Percentiles rank a stretch among this genome's conserved stretches.
Evolutionary conservation across 129 eudicot species (phyloP).

Genomic region (Arctium minus): DNA sequence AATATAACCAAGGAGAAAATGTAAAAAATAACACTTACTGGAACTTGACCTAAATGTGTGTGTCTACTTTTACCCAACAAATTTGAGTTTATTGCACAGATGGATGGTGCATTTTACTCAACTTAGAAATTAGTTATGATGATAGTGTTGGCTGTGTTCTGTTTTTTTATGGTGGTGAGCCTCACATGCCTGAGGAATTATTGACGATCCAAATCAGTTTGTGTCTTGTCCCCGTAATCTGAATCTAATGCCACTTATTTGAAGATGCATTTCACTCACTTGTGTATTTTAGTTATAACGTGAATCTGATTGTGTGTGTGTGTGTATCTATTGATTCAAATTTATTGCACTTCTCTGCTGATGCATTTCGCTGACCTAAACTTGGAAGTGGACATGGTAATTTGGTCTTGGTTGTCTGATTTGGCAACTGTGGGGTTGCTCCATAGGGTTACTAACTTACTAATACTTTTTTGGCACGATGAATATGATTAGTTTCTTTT

Average conservation of each 20-base stretch:
- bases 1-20: neutral
- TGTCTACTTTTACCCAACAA: neutral
- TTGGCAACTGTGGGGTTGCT: constrained; percentile 3
- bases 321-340: neutral
- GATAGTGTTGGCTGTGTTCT: neutral
- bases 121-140: neutral
- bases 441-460: neutral
- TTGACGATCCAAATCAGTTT: neutral
- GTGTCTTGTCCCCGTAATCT: constrained; percentile 5
- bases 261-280: constrained; percentile 7
- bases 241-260: constrained; percentile 9
- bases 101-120: neutral
- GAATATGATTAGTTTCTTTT: constrained; percentile 3
- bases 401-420: neutral
- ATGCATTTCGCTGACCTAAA: constrained; percentile 7
- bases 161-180: neutral
- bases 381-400: constrained; percentile 2
- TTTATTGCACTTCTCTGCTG: neutral
- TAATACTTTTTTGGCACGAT: neutral
- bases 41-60: constrained; percentile 1
- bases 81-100: neutral
- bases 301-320: constrained; percentile 4
- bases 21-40: neutral
- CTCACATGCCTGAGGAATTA: neutral
- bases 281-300: constrained; percentile 2